Conservation (phyloP, 768 basidiomycete genomes). For the Lepiota subincarnata region DNA sequence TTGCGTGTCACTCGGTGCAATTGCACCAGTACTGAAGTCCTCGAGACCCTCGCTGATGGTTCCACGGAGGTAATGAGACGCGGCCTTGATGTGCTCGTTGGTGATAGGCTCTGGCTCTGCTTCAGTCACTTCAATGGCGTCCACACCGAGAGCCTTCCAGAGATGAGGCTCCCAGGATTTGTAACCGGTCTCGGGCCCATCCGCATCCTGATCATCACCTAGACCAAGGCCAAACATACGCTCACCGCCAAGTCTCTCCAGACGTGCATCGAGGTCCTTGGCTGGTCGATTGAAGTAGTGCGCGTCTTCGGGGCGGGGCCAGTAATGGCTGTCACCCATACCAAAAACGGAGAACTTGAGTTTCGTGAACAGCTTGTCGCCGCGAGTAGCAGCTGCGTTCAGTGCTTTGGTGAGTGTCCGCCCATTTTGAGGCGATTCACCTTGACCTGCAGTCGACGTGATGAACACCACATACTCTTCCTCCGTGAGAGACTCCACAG, state of each 20-base stretch:
- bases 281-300: constrained; percentile 97
- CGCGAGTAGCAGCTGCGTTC: constrained; percentile 58
- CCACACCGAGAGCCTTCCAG: constrained; percentile 95
- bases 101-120: constrained; percentile 98
- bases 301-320: constrained; percentile 94
- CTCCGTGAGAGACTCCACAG: constrained; percentile 67
- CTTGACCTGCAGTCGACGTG: constrained; percentile 93
- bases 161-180: constrained; percentile 90
- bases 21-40: constrained; percentile 84
- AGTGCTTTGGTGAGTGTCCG: constrained; percentile 84
- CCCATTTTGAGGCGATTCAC: constrained; percentile 96
- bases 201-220: constrained; percentile 96
- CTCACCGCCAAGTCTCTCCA: constrained; percentile 77
- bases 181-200: constrained; percentile 95
- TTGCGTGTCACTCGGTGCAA: constrained; percentile 87
- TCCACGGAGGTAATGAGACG: constrained; percentile 88
- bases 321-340: constrained; percentile 98
- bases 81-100: constrained; percentile 99
- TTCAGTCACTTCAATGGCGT: constrained; percentile 81
- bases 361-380: constrained; percentile 56
- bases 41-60: constrained; percentile 90
- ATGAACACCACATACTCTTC: constrained; percentile 82
- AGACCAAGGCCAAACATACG: constrained; percentile 75
- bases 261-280: constrained; percentile 81
- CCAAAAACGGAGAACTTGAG: constrained; percentile 84